A percentile compares a stretch with the other conserved stretches of the same genome.
Evolutionary conservation across 2,329 filamentous ascomycete genomes (phyloP).

Genomic region (Coniochaeta prunicola): DNA sequence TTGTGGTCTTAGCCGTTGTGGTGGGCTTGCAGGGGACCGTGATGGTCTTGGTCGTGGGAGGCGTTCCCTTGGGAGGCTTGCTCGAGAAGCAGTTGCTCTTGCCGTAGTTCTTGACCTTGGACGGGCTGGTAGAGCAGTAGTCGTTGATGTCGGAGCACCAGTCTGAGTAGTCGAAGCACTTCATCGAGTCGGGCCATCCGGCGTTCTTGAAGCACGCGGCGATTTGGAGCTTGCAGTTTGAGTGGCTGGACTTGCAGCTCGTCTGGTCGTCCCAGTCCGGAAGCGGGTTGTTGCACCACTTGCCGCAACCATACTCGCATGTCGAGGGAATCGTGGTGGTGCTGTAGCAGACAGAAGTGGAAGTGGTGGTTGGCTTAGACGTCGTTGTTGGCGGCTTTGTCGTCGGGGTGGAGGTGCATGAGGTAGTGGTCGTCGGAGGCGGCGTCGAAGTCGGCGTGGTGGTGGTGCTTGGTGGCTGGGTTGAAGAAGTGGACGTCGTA

Average conservation of each 20-base stretch:
- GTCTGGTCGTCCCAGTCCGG: constrained; percentile 35
- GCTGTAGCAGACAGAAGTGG: constrained; percentile 36
- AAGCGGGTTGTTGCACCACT: constrained; percentile 33
- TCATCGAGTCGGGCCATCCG: constrained; percentile 38
- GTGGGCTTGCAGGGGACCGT: constrained; percentile 22
- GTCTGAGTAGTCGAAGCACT: constrained; percentile 41
- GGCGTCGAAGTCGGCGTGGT: constrained; percentile 6
- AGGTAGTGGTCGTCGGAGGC: constrained; percentile 25
- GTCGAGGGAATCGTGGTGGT: constrained; percentile 34
- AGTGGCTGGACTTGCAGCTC: constrained; percentile 34
- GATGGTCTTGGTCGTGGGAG: constrained; percentile 24
- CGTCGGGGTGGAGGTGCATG: too few species aligned
- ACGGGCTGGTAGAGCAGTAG: constrained; percentile 29
- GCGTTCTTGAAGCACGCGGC: constrained; percentile 44
- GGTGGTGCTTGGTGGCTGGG: constrained; percentile 6
- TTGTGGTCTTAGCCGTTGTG: constrained; percentile 15
- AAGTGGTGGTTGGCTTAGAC: constrained; percentile 20
- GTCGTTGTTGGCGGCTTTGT: constrained; percentile 7
- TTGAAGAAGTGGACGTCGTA: constrained; percentile 6
- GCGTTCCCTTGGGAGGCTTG: constrained; percentile 29
- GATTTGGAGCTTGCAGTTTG: constrained; percentile 38
- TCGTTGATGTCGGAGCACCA: constrained; percentile 40
- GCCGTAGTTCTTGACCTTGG: constrained; percentile 20
- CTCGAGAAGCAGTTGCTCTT: constrained; percentile 36
- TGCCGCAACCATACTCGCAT: constrained; percentile 48